phyloP scores from a whole-genome alignment of 1,284 basidiomycete genomes.

The Malassezia dermatis region DNA sequence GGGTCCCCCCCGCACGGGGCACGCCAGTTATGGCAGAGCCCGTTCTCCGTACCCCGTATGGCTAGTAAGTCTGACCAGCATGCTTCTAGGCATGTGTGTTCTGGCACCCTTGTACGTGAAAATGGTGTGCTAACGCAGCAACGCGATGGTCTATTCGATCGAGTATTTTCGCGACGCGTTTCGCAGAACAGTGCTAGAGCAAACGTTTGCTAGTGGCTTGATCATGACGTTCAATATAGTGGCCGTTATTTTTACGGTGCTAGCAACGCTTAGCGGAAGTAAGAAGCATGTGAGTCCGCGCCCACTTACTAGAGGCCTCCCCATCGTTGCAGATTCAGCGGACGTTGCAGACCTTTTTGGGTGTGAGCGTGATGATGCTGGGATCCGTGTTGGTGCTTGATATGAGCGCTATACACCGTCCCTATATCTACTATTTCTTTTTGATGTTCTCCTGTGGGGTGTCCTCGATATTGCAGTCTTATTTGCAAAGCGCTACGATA shows the following conservation, averaged over 20 bases:
- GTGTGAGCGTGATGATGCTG: background rate
- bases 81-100: conserved; percentile 15
- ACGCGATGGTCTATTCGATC: conserved; percentile 27
- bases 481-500: conserved; percentile 27
- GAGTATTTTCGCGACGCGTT: conserved; percentile 26
- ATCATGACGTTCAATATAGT: conserved; percentile 19
- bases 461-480: conserved; percentile 15
- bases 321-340: background rate
- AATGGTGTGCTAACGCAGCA: conserved; percentile 12
- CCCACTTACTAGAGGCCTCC: background rate
- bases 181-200: conserved; percentile 1
- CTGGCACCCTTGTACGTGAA: conserved; percentile 15
- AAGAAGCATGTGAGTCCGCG: background rate
- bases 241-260: conserved; percentile 19
- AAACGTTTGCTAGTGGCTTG: conserved; percentile 22
- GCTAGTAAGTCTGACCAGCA: background rate
- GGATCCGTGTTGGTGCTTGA: background rate
- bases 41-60: background rate
- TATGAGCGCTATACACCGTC: background rate
- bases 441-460: conserved; percentile 7
- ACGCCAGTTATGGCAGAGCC: background rate
- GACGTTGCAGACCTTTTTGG: background rate
- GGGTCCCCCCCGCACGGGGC: background rate
- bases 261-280: conserved; percentile 5
- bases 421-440: conserved; percentile 12